A percentile compares a stretch with the other conserved stretches of the same genome.
Conservation (phyloP, 1,284 basidiomycete genomes). For the Cryptococcus sp. region DNA sequence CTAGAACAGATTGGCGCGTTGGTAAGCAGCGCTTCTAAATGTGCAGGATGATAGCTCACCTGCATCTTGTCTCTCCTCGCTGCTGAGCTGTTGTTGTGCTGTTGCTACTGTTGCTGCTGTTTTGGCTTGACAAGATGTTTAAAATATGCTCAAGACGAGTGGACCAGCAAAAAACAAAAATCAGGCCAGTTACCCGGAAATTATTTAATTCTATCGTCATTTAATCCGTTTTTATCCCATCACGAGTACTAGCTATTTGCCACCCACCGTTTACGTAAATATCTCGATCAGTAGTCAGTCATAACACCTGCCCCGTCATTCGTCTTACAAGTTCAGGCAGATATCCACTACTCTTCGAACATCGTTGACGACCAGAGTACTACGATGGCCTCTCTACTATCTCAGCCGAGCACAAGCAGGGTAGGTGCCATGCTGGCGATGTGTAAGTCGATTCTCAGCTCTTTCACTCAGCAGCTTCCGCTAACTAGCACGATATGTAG, state of each 20-base stretch:
- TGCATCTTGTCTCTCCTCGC: slow-evolving; percentile 34
- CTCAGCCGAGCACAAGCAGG: slow-evolving; percentile 37
- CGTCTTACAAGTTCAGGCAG: no score
- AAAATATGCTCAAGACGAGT: slow-evolving; percentile 6
- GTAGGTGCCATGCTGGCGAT: slow-evolving; percentile 33
- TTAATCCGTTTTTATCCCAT: slow-evolving; percentile 18
- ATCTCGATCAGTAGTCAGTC: not conserved
- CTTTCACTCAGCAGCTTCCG: not conserved
- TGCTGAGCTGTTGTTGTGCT: not conserved
- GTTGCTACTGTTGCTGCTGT: not conserved
- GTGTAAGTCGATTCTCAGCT: slow-evolving; percentile 18
- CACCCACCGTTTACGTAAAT: slow-evolving; percentile 2
- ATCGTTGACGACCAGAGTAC: not conserved
- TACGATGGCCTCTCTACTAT: slow-evolving; percentile 33
- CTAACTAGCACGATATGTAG: not conserved
- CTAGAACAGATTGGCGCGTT: slow-evolving; percentile 55
- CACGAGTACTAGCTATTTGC: slow-evolving; percentile 1
- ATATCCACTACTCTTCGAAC: not conserved
- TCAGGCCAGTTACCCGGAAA: slow-evolving; percentile 9
- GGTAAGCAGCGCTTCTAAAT: slow-evolving; percentile 17
- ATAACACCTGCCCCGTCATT: not conserved
- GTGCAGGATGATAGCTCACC: slow-evolving; percentile 29
- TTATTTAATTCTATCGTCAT: slow-evolving; percentile 14
- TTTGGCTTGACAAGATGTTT: not conserved
- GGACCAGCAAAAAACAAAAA: not conserved